Base-by-base conservation (phyloP, 1,139 yeast genomes). In the Protomyces lactucae-debilis region DNA sequence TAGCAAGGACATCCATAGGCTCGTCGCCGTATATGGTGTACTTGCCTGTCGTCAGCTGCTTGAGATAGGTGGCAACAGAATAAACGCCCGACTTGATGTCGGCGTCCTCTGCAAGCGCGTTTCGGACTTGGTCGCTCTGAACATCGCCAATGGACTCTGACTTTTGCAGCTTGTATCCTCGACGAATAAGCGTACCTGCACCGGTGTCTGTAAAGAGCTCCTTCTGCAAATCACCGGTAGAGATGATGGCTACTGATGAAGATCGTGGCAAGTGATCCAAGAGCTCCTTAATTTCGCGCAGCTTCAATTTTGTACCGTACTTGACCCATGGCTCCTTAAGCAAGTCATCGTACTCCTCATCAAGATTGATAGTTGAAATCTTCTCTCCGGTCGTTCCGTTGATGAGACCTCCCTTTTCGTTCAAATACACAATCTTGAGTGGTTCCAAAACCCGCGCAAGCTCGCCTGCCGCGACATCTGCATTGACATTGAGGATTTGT, bases 391-490 rank as follows among this genome's bases (percentile, higher is more conserved):
- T 88, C 71, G 82, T 85, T 65, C 99, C 98, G 74, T 93, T 91
- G 73, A 90, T 85, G 69, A 93, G 87, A 68, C 99, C 99, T 70
- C 99, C 99, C 77, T 93, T 93, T 77, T 93, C 99, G 76, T 92
- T 92, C 76, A 93, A 80, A 75, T 93, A 93, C 57, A 95, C 99
- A 70, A 93, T 92, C 77, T 93, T 93, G 74, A 93, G 83, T 16
- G 99, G 99, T 77, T 93, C 97, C 71, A 93, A 88, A 66, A 89
- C 97, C 74, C 98, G 84, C 25, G 99, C 98, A 70, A 93, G 83
- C 77, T 93, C 98, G 71, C 97, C 96, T 57, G 99, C 99, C 54
- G 99, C 99, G 64, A 93, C 97, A 74, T 93, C 99, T 6, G 99
- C 99, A 75, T 93, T 93, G 68, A 93, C 99, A 73, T 93, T 93